These are phyloP conservation scores for Neurospora cerealis DNA, from an alignment of 495 filamentous ascomycete genomes.

Conservation along the genomic window DNA sequence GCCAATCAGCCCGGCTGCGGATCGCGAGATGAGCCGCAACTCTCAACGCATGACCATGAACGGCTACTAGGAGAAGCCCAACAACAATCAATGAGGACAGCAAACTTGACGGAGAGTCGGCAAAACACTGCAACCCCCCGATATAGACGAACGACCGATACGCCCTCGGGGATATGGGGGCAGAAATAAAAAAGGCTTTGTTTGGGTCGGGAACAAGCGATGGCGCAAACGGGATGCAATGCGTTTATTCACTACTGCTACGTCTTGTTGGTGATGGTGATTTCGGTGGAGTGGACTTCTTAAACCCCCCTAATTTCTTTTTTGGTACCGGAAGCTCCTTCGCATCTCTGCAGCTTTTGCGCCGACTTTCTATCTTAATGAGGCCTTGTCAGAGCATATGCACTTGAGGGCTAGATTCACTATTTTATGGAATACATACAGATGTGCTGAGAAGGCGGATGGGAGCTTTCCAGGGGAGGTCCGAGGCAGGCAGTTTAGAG, in stretches of 20 bases:
- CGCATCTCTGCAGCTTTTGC: neutral
- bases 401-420: neutral
- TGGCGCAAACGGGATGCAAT: neutral
- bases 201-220: neutral
- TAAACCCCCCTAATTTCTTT: neutral
- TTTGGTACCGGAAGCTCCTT: neutral
- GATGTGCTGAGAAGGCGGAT: neutral
- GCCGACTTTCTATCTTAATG: neutral
- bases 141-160: neutral
- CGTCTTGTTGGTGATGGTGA: neutral
- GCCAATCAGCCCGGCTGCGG: slow-evolving; percentile 88
- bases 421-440: neutral
- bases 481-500: neutral
- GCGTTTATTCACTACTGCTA: neutral
- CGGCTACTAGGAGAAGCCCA: slow-evolving; percentile 57
- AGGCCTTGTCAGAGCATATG: neutral
- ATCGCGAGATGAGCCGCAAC: slow-evolving; percentile 91
- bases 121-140: neutral
- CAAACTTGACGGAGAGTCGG: slow-evolving; percentile 5
- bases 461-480: neutral
- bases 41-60: slow-evolving; percentile 97
- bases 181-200: neutral
- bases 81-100: slow-evolving; percentile 6
- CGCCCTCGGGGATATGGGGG: neutral
- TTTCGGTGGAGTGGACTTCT: neutral